These are phyloP conservation scores for Paramecium pentaurelia DNA, from an alignment of 73 alveolate species.

Conservation along the genomic window DNA sequence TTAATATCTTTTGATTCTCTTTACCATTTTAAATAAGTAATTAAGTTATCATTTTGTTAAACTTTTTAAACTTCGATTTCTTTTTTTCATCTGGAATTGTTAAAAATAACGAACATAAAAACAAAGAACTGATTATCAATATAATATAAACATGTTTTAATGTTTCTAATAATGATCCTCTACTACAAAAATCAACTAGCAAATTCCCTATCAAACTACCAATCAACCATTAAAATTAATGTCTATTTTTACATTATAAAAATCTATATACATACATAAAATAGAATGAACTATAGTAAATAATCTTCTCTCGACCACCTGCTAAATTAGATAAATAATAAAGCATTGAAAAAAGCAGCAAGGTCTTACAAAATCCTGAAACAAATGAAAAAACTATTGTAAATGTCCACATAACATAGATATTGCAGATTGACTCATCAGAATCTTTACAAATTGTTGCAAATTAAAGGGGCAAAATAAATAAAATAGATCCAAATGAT, in stretches of 20 bases:
- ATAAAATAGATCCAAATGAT: background rate
- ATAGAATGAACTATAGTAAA: constrained; percentile 1
- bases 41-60: background rate
- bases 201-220: background rate
- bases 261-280: background rate
- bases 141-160: background rate
- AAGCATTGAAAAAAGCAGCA: background rate
- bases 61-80: background rate
- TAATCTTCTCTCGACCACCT: background rate
- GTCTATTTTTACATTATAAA: background rate
- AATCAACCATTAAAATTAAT: background rate
- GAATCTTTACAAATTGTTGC: background rate
- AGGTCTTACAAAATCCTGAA: background rate
- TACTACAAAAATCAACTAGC: background rate
- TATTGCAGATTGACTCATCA: background rate
- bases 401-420: background rate
- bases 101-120: background rate
- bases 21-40: background rate
- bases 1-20: background rate
- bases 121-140: background rate
- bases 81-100: constrained; percentile 12
- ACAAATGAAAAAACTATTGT: background rate
- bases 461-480: background rate
- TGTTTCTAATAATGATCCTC: background rate
- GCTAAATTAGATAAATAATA: constrained; percentile 17